Evolutionary conservation across 768 basidiomycete species (phyloP).

Genomic region (Leucogyrophana mollusca): DNA sequence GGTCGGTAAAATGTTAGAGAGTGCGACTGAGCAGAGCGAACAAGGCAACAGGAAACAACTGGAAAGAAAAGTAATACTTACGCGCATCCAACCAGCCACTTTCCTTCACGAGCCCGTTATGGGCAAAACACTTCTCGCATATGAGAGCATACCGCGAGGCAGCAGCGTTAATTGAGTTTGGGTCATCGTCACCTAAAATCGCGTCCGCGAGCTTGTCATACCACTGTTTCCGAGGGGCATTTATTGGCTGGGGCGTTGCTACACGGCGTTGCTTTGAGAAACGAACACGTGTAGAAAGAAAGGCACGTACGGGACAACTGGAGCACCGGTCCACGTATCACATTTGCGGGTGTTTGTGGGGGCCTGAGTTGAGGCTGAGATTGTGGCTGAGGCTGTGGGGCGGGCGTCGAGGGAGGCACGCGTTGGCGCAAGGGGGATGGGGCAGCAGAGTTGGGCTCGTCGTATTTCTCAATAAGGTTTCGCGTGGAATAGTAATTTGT

Average conservation of each 20-base stretch:
- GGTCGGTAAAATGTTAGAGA: neutral
- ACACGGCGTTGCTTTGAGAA: slow-evolving; percentile 10
- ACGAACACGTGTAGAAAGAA: neutral
- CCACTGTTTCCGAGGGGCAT: slow-evolving; percentile 70
- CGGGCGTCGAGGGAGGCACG: slow-evolving; percentile 25
- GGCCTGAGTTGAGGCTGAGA: slow-evolving; percentile 10
- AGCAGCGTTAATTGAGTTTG: slow-evolving; percentile 35
- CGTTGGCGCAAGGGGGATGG: slow-evolving; percentile 45
- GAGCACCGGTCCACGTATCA: slow-evolving; percentile 23
- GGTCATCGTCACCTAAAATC: slow-evolving; percentile 77
- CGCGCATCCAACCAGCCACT: slow-evolving; percentile 79
- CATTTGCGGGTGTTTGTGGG: slow-evolving; percentile 20
- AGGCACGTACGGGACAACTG: slow-evolving; percentile 40
- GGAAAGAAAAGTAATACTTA: slow-evolving; percentile 47
- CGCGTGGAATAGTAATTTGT: slow-evolving; percentile 95
- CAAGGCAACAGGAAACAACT: slow-evolving; percentile 1
- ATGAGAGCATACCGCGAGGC: slow-evolving; percentile 77
- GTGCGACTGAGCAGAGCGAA: neutral
- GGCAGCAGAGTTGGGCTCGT: slow-evolving; percentile 47
- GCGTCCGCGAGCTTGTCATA: slow-evolving; percentile 88
- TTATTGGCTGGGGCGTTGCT: slow-evolving; percentile 38
- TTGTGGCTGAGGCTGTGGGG: slow-evolving; percentile 24
- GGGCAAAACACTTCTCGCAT: slow-evolving; percentile 82
- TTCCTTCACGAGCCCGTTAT: slow-evolving; percentile 87
- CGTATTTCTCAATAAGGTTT: slow-evolving; percentile 87